These are phyloP conservation scores for Colletotrichum navitas DNA, from an alignment of 2,329 filamentous ascomycete species.

Conservation along the genomic window DNA sequence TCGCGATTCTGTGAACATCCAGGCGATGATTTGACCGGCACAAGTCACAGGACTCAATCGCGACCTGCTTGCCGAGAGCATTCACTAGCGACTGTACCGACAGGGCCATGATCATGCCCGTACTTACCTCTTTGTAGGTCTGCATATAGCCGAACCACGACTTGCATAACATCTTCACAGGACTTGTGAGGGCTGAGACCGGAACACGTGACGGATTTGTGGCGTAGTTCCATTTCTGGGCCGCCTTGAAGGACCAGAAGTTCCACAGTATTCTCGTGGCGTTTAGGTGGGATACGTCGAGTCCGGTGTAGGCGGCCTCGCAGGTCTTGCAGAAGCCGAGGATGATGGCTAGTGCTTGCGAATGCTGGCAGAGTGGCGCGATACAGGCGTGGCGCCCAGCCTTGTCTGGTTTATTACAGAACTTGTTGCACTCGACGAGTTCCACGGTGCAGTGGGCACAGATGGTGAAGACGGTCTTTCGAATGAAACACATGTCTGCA, in stretches of 20 bases:
- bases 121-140: background rate
- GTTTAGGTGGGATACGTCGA: background rate
- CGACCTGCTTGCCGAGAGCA: conserved; percentile 7
- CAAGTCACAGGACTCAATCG: background rate
- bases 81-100: conserved; percentile 6
- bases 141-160: background rate
- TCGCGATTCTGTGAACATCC: background rate
- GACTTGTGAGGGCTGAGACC: background rate
- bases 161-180: background rate
- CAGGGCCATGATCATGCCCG: background rate
- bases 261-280: conserved; percentile 8
- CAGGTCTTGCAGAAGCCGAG: conserved; percentile 33
- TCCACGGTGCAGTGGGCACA: conserved; percentile 19
- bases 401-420: background rate
- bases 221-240: background rate
- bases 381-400: conserved; percentile 10
- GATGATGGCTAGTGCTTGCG: conserved; percentile 4
- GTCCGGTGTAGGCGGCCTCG: conserved; percentile 1
- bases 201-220: conserved; percentile 13
- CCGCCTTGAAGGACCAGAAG: conserved; percentile 37
- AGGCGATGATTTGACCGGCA: background rate
- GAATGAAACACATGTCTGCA: conserved; percentile 6
- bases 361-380: conserved; percentile 23
- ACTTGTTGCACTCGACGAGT: conserved; percentile 1
- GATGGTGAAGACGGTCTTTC: conserved; percentile 4